Evolutionary conservation across 2,329 filamentous ascomycete genomes (phyloP).

Genomic region (Monosporascus sp.): DNA sequence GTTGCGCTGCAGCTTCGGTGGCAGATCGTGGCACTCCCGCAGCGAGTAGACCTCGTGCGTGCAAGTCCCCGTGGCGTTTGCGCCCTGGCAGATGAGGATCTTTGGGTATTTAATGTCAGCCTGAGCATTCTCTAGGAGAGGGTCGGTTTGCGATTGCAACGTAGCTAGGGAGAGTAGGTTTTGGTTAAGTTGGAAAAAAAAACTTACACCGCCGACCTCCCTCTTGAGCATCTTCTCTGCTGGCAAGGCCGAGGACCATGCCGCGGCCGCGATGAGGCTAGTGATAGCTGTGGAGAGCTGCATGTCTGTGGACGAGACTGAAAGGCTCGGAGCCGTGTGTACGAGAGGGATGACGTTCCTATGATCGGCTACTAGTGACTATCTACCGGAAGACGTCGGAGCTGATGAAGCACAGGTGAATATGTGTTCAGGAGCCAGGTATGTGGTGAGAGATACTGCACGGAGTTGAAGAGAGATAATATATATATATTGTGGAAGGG

Average conservation of each 20-base stretch:
- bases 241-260: constrained; percentile 17
- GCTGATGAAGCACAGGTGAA: too few relatives aligned
- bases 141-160: too few relatives aligned
- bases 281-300: constrained; percentile 18
- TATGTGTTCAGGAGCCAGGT: too few relatives aligned
- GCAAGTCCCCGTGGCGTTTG: constrained; percentile 44
- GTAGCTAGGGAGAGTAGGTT: too few relatives aligned
- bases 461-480: too few relatives aligned
- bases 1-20: constrained; percentile 33
- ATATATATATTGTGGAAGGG: too few relatives aligned
- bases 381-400: too few relatives aligned
- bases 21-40: constrained; percentile 40
- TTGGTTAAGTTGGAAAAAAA: not conserved
- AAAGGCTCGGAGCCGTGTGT: not conserved
- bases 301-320: constrained; percentile 10
- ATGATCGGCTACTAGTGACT: not conserved
- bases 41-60: constrained; percentile 37
- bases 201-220: constrained; percentile 42
- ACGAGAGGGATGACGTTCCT: not conserved
- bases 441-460: too few relatives aligned
- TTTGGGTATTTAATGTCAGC: constrained; percentile 13
- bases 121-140: too few relatives aligned
- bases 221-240: constrained; percentile 32
- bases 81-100: constrained; percentile 46
- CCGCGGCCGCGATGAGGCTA: constrained; percentile 15